Conservation (phyloP, 345 rosid genomes). For the Populus nigra region DNA sequence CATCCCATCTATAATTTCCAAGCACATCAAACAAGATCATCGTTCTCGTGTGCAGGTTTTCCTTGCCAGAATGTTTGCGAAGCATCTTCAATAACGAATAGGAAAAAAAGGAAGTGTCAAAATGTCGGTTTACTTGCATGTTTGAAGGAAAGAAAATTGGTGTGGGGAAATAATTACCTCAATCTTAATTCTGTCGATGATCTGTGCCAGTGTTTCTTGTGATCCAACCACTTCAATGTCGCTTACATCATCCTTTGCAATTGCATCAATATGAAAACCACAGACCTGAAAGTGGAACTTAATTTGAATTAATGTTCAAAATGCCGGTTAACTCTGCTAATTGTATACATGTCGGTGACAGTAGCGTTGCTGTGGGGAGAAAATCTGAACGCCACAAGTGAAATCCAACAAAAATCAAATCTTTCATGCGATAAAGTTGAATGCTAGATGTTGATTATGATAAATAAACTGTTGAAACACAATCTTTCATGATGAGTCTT, state of each 20-base stretch:
- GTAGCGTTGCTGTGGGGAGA: too few species aligned
- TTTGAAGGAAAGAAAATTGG: constrained; percentile 4
- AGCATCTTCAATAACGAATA: constrained; percentile 47
- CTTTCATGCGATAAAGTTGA: too few species aligned
- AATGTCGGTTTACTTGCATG: not conserved
- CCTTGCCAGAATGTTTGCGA: constrained; percentile 33
- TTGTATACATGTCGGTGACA: too few species aligned
- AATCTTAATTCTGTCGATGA: constrained; percentile 36
- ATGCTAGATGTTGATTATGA: too few species aligned
- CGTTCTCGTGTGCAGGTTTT: constrained; percentile 44
- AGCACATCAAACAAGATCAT: constrained; percentile 58
- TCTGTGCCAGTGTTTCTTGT: constrained; percentile 42
- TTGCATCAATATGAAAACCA: constrained; percentile 20
- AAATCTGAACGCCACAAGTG: too few species aligned
- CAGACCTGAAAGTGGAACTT: constrained; percentile 37
- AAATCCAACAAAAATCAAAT: too few species aligned
- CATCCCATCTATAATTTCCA: constrained; percentile 66
- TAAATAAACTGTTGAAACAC: too few species aligned
- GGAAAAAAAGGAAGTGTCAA: not conserved
- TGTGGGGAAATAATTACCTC: constrained; percentile 39
- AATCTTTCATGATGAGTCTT: too few species aligned
- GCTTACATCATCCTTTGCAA: constrained; percentile 18
- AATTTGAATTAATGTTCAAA: not conserved
- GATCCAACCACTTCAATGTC: constrained; percentile 44
- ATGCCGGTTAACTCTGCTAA: too few species aligned